phyloP scores from a whole-genome alignment of 2,329 filamentous ascomycete genomes.

The Clonostachys byssicola region DNA sequence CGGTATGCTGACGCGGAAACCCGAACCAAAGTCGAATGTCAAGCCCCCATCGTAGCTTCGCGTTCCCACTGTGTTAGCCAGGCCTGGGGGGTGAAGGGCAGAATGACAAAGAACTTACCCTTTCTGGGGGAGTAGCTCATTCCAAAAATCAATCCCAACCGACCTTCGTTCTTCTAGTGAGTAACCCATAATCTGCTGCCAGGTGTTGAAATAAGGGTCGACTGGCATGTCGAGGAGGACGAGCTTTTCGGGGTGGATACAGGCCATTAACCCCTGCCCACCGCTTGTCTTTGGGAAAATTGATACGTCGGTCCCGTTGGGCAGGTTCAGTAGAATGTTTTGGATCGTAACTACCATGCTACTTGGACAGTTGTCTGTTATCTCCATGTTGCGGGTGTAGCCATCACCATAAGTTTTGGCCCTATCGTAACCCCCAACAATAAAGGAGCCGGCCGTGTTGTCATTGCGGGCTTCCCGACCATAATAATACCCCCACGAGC shows the following conservation, averaged over 20 bases:
- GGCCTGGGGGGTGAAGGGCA: slow-evolving; percentile 13
- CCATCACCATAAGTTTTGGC: slow-evolving; percentile 7
- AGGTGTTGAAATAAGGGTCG: slow-evolving; percentile 3
- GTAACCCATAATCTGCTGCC: not conserved
- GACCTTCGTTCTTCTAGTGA: not conserved
- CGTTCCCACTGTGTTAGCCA: not conserved
- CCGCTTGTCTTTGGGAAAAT: slow-evolving; percentile 3
- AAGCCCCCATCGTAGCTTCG: slow-evolving; percentile 1
- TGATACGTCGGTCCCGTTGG: slow-evolving; percentile 5
- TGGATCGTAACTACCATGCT: slow-evolving; percentile 4
- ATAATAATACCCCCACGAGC: slow-evolving; percentile 7
- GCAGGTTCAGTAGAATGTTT: slow-evolving; percentile 6
- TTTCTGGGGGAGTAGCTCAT: not conserved
- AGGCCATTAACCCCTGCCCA: slow-evolving; percentile 1
- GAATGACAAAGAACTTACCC: slow-evolving; percentile 2
- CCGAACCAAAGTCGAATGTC: slow-evolving; percentile 2
- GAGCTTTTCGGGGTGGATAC: slow-evolving; percentile 6
- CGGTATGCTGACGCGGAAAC: slow-evolving; percentile 3
- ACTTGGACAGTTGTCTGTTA: not conserved
- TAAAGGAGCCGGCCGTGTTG: slow-evolving; percentile 4
- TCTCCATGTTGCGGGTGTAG: not conserved
- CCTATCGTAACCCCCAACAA: slow-evolving; percentile 7
- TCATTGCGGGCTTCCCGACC: slow-evolving; percentile 1
- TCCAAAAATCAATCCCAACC: slow-evolving; percentile 2
- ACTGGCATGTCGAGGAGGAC: slow-evolving; percentile 3